Conservation (phyloP, 2,329 filamentous ascomycete genomes). For the Chaetomium sp. region DNA sequence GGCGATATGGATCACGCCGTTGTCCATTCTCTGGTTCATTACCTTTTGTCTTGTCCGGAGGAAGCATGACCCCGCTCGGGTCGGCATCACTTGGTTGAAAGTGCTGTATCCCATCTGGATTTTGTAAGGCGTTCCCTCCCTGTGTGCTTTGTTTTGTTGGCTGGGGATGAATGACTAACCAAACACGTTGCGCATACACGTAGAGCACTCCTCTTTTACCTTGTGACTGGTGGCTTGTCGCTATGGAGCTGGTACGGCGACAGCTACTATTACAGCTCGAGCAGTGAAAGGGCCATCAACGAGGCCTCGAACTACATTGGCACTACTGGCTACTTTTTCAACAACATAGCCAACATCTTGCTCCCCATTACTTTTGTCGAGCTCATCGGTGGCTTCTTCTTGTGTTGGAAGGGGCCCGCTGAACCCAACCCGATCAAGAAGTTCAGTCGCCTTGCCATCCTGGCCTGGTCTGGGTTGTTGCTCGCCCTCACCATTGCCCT, state of each 20-base stretch:
- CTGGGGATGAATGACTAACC: neutral
- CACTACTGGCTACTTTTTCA: conserved; percentile 1
- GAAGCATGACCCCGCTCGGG: conserved; percentile 21
- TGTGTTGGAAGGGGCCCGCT: conserved; percentile 7
- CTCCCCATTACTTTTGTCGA: conserved; percentile 23
- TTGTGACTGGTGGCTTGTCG: neutral
- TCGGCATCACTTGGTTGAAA: conserved; percentile 21
- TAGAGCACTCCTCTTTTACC: neutral
- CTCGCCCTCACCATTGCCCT: conserved; percentile 14
- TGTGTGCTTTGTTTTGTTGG: no score
- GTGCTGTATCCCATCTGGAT: conserved; percentile 15
- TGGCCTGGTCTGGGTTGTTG: conserved; percentile 7
- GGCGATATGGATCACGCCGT: conserved; percentile 18
- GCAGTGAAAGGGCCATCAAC: neutral
- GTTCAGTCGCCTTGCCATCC: conserved; percentile 10
- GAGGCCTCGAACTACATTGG: conserved; percentile 2
- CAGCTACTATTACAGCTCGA: neutral
- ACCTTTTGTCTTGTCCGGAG: conserved; percentile 17
- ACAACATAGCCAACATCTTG: conserved; percentile 13
- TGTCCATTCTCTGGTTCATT: conserved; percentile 20
- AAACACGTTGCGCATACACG: no score
- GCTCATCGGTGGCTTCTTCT: conserved; percentile 22
- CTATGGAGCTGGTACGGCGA: neutral
- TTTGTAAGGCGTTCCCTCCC: conserved; percentile 11
- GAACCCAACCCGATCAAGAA: conserved; percentile 6